Evolutionary conservation across 176 grass and related monocot species (phyloP).

Genomic region (Themeda triandra): DNA sequence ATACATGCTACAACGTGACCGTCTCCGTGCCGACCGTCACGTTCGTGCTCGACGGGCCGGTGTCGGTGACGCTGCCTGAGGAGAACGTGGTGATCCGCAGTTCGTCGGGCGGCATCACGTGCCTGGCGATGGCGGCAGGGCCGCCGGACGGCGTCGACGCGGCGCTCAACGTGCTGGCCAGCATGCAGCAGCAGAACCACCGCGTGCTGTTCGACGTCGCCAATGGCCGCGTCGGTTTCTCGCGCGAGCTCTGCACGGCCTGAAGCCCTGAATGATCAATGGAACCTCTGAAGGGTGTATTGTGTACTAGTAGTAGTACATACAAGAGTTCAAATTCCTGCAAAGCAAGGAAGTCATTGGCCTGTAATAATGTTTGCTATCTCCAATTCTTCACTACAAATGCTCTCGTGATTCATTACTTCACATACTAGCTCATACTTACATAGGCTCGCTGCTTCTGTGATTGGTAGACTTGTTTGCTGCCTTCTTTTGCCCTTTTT

Average conservation of each 20-base stretch:
- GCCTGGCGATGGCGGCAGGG: conserved; percentile 72
- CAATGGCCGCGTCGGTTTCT: conserved; percentile 57
- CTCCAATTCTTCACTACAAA: not conserved
- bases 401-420: not conserved
- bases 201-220: conserved; percentile 72
- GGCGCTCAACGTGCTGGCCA: conserved; percentile 76
- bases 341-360: not conserved
- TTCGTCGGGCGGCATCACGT: conserved; percentile 48
- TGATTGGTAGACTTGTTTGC: not conserved
- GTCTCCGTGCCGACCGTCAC: conserved; percentile 30
- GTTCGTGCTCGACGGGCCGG: conserved; percentile 44
- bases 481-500: not conserved
- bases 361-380: conserved; percentile 9
- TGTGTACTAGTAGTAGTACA: not conserved
- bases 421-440: not conserved
- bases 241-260: conserved; percentile 62
- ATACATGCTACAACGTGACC: conserved; percentile 76
- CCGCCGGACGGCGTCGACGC: conserved; percentile 46
- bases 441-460: not conserved
- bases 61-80: conserved; percentile 57
- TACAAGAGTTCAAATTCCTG: not conserved
- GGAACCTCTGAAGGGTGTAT: no score
- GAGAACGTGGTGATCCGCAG: conserved; percentile 82
- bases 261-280: not conserved
- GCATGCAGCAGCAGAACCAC: conserved; percentile 94